Conservation (phyloP, 1,139 yeast genomes). For the Blastobotrys raffinosifermentans region DNA sequence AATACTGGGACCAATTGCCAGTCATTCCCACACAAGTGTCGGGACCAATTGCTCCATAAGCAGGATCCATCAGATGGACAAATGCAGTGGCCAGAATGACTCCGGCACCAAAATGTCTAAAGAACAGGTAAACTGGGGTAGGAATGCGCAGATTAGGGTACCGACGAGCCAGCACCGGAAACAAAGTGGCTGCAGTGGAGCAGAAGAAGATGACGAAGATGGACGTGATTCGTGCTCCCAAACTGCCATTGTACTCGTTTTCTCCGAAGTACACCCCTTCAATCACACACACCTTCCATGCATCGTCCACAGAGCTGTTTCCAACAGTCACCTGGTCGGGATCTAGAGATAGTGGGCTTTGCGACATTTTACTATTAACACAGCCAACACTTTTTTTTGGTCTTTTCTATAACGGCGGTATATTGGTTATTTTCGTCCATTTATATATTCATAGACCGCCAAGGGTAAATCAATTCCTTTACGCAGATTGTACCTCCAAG, state of each 20-base stretch:
- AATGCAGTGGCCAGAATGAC: conserved; percentile 87
- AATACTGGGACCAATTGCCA: conserved; percentile 31
- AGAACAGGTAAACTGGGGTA: conserved; percentile 55
- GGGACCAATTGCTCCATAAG: conserved; percentile 48
- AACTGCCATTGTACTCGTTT: conserved; percentile 39
- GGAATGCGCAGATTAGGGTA: conserved; percentile 40
- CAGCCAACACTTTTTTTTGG: no score
- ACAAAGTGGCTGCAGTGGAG: conserved; percentile 47
- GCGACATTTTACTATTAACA: no score
- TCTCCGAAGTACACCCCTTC: conserved; percentile 35
- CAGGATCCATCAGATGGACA: conserved; percentile 77
- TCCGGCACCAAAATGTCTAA: conserved; percentile 76
- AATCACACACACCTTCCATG: conserved; percentile 37
- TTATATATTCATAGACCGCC: no score
- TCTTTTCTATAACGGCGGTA: conserved; percentile 1
- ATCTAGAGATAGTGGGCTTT: no score
- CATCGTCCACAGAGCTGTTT: conserved; percentile 29
- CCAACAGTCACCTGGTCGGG: conserved; percentile 29
- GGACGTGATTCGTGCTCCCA: conserved; percentile 68
- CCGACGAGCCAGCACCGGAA: conserved; percentile 33
- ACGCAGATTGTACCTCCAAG: no score
- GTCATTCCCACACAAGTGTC: conserved; percentile 49
- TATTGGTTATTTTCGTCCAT: no score
- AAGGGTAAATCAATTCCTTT: no score
- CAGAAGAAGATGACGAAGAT: conserved; percentile 60